These are phyloP conservation scores for Quercus phellos DNA, from an alignment of 331 rosid genomes.

Conservation along the genomic window DNA sequence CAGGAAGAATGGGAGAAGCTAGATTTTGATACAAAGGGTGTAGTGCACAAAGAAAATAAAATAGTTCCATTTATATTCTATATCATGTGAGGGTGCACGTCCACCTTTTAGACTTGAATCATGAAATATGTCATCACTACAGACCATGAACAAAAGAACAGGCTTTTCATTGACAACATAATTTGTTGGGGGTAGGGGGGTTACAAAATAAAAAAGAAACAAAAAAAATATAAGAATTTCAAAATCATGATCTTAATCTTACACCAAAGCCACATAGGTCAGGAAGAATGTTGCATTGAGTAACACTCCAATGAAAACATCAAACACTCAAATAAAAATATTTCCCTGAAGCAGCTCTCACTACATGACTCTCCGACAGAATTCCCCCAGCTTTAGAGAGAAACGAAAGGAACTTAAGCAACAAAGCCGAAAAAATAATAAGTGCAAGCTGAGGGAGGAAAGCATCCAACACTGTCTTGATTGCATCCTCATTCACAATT, in stretches of 20 bases:
- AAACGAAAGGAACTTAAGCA: conserved; percentile 70
- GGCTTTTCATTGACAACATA: too few relatives aligned
- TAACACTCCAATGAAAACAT: conserved; percentile 77
- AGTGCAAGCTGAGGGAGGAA: conserved; percentile 84
- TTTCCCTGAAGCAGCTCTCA: conserved; percentile 85
- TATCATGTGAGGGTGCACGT: too few relatives aligned
- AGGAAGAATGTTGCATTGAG: conserved; percentile 70
- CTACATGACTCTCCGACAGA: conserved; percentile 65
- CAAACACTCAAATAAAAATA: conserved; percentile 76
- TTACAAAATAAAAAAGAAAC: not conserved
- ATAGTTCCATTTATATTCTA: too few relatives aligned
- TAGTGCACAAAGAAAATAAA: too few relatives aligned
- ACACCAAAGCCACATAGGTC: conserved; percentile 88
- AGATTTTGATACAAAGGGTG: too few relatives aligned
- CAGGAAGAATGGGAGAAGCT: too few relatives aligned
- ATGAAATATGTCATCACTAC: too few relatives aligned
- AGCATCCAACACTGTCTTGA: conserved; percentile 77
- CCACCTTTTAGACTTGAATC: too few relatives aligned
- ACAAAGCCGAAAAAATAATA: conserved; percentile 62
- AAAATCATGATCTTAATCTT: conserved; percentile 49
- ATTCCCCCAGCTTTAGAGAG: conserved; percentile 76
- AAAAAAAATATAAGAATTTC: not conserved
- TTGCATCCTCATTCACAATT: conserved; percentile 15
- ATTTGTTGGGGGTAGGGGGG: too few relatives aligned
- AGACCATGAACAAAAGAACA: too few relatives aligned